These are phyloP conservation scores for Claviceps humidiphila DNA, from an alignment of 2,329 filamentous ascomycete species.

Conservation along the genomic window DNA sequence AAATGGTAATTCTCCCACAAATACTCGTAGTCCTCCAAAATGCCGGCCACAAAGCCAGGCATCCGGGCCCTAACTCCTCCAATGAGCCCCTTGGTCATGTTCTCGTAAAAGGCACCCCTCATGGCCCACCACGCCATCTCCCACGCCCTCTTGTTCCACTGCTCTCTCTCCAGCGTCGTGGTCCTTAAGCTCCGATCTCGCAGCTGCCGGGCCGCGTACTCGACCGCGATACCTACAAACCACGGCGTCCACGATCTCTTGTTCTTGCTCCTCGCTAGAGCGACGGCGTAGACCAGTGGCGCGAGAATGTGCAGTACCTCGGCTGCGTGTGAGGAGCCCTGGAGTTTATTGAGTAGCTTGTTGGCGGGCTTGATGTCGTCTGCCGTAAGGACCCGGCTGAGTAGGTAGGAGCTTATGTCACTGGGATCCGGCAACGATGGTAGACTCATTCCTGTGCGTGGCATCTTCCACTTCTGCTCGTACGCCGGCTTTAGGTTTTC, in stretches of 20 bases:
- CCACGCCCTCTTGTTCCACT: slow-evolving; percentile 80
- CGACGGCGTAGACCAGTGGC: slow-evolving; percentile 73
- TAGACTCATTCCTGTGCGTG: slow-evolving; percentile 76
- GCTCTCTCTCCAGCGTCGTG: slow-evolving; percentile 78
- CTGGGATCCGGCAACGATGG: slow-evolving; percentile 68
- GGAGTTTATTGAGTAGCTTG: slow-evolving; percentile 69
- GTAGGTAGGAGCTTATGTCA: slow-evolving; percentile 76
- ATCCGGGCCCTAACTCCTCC: slow-evolving; percentile 61
- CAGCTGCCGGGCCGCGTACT: slow-evolving; percentile 81
- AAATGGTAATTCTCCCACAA: slow-evolving; percentile 99
- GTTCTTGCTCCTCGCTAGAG: slow-evolving; percentile 59
- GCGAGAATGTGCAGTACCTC: slow-evolving; percentile 88
- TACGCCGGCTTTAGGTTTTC: slow-evolving; percentile 20
- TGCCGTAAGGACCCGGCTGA: slow-evolving; percentile 80
- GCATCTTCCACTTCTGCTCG: slow-evolving; percentile 71
- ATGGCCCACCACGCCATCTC: slow-evolving; percentile 90
- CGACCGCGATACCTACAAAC: slow-evolving; percentile 72
- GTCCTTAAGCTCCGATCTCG: slow-evolving; percentile 62
- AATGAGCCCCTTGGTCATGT: slow-evolving; percentile 67
- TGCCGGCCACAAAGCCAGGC: slow-evolving; percentile 67
- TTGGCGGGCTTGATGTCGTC: slow-evolving; percentile 93
- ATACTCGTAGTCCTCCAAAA: slow-evolving; percentile 93
- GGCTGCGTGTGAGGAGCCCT: slow-evolving; percentile 60
- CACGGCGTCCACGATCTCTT: slow-evolving; percentile 83
- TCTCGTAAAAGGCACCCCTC: slow-evolving; percentile 94